These are phyloP conservation scores for Darksidea phi DNA, from an alignment of 495 filamentous ascomycete genomes.

Conservation along the genomic window DNA sequence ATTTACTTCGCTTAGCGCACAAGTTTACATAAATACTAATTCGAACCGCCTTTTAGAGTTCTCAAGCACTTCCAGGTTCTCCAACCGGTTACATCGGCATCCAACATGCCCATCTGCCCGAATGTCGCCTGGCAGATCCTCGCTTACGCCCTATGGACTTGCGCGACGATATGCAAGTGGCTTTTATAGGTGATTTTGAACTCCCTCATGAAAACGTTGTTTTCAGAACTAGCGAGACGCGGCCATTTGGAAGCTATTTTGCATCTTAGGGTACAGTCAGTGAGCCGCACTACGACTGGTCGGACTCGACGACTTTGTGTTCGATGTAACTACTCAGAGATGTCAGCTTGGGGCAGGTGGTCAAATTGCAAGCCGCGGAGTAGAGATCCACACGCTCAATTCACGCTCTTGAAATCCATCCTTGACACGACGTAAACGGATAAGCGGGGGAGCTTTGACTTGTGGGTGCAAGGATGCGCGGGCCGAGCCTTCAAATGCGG, in stretches of 20 bases:
- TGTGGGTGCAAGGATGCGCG: too few relatives aligned
- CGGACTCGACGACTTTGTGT: not conserved
- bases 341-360: too few relatives aligned
- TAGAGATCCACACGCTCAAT: too few relatives aligned
- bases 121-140: not conserved
- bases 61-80: not conserved
- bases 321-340: too few relatives aligned
- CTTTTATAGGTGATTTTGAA: not conserved
- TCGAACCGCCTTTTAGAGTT: not conserved
- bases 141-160: not conserved
- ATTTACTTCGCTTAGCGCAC: not conserved
- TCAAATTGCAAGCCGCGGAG: too few relatives aligned
- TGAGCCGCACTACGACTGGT: not conserved
- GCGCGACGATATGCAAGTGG: not conserved
- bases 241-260: not conserved
- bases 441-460: too few relatives aligned
- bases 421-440: too few relatives aligned
- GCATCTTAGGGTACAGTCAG: not conserved
- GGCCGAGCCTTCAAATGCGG: too few relatives aligned
- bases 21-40: too few relatives aligned
- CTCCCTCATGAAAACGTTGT: not conserved
- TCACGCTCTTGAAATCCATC: too few relatives aligned
- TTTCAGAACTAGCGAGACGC: not conserved
- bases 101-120: not conserved
- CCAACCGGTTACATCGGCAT: not conserved